phyloP scores from a whole-genome alignment of 2,329 filamentous ascomycete species.

The Venturia carpophila region DNA sequence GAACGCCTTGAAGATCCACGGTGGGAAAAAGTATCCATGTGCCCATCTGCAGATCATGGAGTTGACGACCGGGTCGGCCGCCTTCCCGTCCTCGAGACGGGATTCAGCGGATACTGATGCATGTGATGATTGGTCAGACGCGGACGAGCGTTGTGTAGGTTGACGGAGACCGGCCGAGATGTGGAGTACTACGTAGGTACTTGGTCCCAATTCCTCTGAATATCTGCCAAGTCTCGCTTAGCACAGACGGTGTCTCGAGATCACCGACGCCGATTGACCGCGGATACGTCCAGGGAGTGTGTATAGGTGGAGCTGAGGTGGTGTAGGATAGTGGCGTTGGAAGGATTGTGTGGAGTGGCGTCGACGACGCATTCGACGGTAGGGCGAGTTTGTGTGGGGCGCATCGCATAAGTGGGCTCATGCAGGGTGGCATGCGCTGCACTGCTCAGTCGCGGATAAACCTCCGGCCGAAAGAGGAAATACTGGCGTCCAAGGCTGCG shows the following conservation, averaged over 20 bases:
- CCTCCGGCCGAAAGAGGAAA: neutral
- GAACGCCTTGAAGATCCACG: neutral
- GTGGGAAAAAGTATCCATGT: neutral
- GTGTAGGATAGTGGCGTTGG: neutral
- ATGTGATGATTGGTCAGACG: neutral
- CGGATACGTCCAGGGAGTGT: neutral
- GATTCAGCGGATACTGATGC: neutral
- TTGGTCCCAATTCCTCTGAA: neutral
- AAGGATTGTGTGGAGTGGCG: neutral
- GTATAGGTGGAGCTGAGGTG: neutral
- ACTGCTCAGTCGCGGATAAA: neutral
- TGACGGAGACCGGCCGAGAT: neutral
- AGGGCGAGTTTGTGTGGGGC: conserved; percentile 2
- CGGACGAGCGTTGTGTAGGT: neutral
- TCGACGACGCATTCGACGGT: neutral
- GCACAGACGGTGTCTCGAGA: neutral
- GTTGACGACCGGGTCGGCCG: neutral
- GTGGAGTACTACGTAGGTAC: no score
- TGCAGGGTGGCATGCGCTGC: neutral
- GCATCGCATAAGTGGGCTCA: neutral
- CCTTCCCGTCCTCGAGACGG: neutral
- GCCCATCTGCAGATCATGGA: neutral
- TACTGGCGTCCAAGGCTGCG: neutral
- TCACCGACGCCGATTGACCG: conserved; percentile 4
- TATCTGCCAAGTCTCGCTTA: neutral